These are phyloP conservation scores for Rosa chinensis DNA, from an alignment of 306 rosid genomes.

Conservation along the genomic window DNA sequence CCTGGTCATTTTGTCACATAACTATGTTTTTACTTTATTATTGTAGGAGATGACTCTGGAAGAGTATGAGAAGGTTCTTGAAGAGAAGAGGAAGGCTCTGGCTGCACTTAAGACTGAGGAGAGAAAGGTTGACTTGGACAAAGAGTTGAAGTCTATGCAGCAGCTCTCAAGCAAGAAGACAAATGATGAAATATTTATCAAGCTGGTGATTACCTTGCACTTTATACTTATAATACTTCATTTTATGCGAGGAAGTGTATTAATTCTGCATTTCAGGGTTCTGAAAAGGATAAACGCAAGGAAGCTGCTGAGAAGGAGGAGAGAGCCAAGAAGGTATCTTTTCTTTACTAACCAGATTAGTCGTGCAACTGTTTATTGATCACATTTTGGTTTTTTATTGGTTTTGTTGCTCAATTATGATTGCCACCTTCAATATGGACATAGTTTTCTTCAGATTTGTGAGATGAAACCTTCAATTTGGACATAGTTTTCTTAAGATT, in stretches of 20 bases:
- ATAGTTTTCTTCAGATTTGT: not conserved
- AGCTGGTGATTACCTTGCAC: slow-evolving; percentile 50
- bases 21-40: not conserved
- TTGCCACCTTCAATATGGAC: not conserved
- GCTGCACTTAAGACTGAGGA: slow-evolving; percentile 59
- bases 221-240: not conserved
- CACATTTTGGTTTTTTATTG: not conserved
- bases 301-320: slow-evolving; percentile 86
- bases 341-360: not conserved
- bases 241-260: not conserved
- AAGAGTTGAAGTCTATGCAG: slow-evolving; percentile 78
- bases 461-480: no score
- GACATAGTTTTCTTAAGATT: not conserved
- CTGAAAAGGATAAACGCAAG: slow-evolving; percentile 90
- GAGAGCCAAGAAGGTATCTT: slow-evolving; percentile 76
- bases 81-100: slow-evolving; percentile 85
- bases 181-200: slow-evolving; percentile 71
- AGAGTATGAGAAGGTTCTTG: slow-evolving; percentile 82
- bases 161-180: slow-evolving; percentile 74
- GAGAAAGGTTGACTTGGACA: slow-evolving; percentile 72
- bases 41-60: slow-evolving; percentile 91
- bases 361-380: not conserved
- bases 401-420: not conserved
- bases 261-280: slow-evolving; percentile 45
- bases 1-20: not conserved